Base-by-base conservation (phyloP, 768 basidiomycete genomes). In the Russula sp. region DNA sequence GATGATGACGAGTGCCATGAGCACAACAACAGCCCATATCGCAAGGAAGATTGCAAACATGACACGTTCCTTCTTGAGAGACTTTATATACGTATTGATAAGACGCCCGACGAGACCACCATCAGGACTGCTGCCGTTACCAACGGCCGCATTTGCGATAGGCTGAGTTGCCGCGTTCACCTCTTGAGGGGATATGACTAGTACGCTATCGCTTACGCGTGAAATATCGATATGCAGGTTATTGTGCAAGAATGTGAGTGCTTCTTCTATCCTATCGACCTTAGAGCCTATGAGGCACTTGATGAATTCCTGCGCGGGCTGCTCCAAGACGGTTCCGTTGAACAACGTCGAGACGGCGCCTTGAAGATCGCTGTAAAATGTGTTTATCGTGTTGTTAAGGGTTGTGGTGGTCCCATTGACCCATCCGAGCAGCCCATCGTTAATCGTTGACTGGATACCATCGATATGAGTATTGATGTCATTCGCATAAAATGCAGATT, bases 401-500 rank as follows among this genome's bases (percentile, higher is more conserved):
- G 87, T 85, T 4, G 83, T 85, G 1, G 93, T 96, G 8, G 96
- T 96, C 18, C 78, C 81, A 68, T 98, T 93, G 52, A 98, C 87
- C 95, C 95, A 98, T 10, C 94, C 93, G 65, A 98, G 96, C 49
- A 98, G 74, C 29, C 88, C 89, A 43, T 91, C 76, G 71, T 98
- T 92, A 73, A 98, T 83, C 7, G 83, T 81, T 42, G 76, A 78
- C 75, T 98, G 90, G 52, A 92, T 78, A 38, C 67, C 67, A 52
- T 83, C 80, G 22, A 98, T 83, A 35, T 83, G 87, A 20, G 68
- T 69, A 66, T 98, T 99, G 69, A 94, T 78, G 36, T 78, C 78
- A n/a, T 73, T 77, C 4, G 95, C 93, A 66, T 95, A 99, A 4
- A 80, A 70, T 14, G 81, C 70, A 9, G 90, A 94, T 67, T 92